These are phyloP conservation scores for Trichoderma lentiforme DNA, from an alignment of 2,329 filamentous ascomycete genomes.

Conservation along the genomic window DNA sequence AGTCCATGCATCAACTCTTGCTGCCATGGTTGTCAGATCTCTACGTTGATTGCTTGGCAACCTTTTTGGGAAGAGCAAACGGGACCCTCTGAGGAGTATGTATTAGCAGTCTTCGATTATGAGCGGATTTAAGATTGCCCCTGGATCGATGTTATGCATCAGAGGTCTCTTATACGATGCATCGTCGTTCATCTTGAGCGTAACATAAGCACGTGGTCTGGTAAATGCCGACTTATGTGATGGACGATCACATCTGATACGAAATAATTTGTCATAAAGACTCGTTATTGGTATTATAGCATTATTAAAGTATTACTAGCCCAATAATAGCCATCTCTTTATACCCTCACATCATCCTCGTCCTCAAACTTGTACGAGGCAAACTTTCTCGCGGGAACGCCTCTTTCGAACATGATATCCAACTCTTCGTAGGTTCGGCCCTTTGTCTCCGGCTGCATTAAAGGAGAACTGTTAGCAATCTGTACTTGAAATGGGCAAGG, in stretches of 20 bases:
- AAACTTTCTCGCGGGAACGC: slow-evolving; percentile 32
- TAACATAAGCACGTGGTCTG: background rate
- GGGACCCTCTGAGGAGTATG: background rate
- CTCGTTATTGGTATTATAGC: background rate
- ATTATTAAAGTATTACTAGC: background rate
- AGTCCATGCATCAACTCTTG: background rate
- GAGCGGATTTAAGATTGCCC: background rate
- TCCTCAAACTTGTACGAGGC: slow-evolving; percentile 20
- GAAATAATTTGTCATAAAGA: background rate
- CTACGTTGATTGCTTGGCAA: background rate
- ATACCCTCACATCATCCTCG: background rate
- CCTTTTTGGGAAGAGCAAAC: background rate
- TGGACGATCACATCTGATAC: background rate
- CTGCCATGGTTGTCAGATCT: background rate
- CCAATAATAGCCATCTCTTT: background rate
- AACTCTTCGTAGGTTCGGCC: slow-evolving; percentile 45
- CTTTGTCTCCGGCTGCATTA: slow-evolving; percentile 46
- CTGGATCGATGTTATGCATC: background rate
- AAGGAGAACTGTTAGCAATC: background rate
- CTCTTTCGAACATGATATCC: slow-evolving; percentile 33
- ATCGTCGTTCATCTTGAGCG: background rate
- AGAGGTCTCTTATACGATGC: background rate
- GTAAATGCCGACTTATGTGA: background rate
- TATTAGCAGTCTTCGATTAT: background rate
- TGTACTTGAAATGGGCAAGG: background rate